These are phyloP conservation scores for Pyronema omphalodes DNA, from an alignment of 495 filamentous ascomycete species.

Conservation along the genomic window DNA sequence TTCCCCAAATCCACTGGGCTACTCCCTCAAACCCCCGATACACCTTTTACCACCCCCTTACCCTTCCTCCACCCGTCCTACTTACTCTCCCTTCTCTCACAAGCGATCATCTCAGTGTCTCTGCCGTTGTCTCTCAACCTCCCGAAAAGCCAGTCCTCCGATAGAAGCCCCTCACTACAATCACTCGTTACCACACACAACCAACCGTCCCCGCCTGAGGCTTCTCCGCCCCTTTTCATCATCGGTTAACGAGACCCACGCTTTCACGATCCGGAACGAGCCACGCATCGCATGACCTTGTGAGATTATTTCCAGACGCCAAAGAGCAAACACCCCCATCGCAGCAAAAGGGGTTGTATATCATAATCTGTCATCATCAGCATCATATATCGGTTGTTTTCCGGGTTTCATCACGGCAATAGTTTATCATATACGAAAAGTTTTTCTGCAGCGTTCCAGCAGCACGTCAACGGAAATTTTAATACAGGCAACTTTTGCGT, in stretches of 20 bases:
- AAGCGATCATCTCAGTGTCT: neutral
- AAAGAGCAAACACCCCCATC: conserved; percentile 2
- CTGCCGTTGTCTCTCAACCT: neutral
- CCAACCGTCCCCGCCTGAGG: conserved; percentile 3
- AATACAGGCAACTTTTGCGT: neutral
- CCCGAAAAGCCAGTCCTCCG: neutral
- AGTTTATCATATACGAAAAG: conserved; percentile 1
- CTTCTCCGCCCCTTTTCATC: conserved; percentile 10
- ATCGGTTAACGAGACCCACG: conserved; percentile 10
- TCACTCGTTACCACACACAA: neutral
- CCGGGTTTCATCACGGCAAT: conserved; percentile 2
- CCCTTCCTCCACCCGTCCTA: neutral
- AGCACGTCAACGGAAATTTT: neutral
- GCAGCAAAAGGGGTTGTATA: conserved; percentile 3
- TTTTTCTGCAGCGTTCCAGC: neutral
- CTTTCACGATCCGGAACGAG: conserved; percentile 7
- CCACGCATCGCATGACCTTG: conserved; percentile 26
- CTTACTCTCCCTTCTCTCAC: neutral
- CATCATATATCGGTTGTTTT: conserved; percentile 9
- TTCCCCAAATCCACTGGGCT: neutral
- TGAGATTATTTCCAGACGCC: conserved; percentile 19
- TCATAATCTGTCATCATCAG: conserved; percentile 1
- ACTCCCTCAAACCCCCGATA: neutral
- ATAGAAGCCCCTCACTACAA: neutral
- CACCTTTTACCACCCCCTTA: neutral